phyloP scores from a whole-genome alignment of 306 rosid species.

The Quercus ilex region DNA sequence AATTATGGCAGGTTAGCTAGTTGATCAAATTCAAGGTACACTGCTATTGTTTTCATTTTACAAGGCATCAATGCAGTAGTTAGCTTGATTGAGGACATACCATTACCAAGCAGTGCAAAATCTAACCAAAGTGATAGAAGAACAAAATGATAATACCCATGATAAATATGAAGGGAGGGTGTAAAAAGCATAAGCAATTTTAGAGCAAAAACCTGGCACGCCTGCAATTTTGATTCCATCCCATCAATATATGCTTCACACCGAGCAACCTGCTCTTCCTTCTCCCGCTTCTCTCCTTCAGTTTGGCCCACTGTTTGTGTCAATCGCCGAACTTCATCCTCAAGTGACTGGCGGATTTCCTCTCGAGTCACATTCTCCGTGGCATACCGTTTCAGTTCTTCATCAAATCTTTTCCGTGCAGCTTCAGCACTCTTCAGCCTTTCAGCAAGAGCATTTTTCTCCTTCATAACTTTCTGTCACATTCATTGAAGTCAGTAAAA shows the following conservation, averaged over 20 bases:
- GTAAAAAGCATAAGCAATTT: slow-evolving; percentile 10
- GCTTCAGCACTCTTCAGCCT: slow-evolving; percentile 94
- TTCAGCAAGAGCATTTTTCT: slow-evolving; percentile 92
- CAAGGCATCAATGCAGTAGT: neutral
- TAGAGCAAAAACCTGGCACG: slow-evolving; percentile 75
- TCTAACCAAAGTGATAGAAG: neutral
- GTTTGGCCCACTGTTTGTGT: slow-evolving; percentile 97
- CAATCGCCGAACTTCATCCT: slow-evolving; percentile 85
- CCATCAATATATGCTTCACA: slow-evolving; percentile 96
- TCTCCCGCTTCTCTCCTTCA: slow-evolving; percentile 91
- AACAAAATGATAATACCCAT: neutral
- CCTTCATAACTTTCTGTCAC: slow-evolving; percentile 87
- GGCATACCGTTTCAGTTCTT: slow-evolving; percentile 84
- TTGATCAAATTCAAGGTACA: slow-evolving; percentile 5
- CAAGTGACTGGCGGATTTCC: slow-evolving; percentile 91
- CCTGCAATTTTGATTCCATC: slow-evolving; percentile 96
- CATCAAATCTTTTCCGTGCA: slow-evolving; percentile 96
- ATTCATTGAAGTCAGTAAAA: slow-evolving; percentile 21
- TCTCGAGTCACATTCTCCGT: slow-evolving; percentile 92
- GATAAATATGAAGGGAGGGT: neutral
- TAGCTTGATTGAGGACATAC: slow-evolving; percentile 13
- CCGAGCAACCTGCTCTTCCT: slow-evolving; percentile 95
- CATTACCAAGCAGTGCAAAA: slow-evolving; percentile 4
- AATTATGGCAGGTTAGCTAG: slow-evolving; percentile 7
- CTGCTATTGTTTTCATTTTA: neutral